Evolutionary conservation across 345 rosid species (phyloP).

Genomic region (Diplotaxis tenuifolia): DNA sequence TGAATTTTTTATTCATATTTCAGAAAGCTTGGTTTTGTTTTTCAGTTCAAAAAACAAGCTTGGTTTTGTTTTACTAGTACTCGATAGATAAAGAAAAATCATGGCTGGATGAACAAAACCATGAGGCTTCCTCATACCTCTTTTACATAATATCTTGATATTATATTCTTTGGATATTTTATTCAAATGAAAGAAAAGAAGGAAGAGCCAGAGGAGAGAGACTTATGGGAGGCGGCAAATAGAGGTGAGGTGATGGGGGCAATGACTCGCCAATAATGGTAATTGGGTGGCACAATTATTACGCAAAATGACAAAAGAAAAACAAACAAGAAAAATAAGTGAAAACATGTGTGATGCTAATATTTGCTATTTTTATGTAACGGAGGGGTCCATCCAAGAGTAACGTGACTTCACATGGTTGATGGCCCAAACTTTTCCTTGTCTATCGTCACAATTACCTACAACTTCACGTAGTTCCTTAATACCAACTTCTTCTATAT

Average conservation of each 20-base stretch:
- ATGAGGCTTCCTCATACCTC: conserved; percentile 2
- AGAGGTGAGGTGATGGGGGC: conserved; percentile 27
- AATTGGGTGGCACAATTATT: conserved; percentile 34
- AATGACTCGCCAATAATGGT: conserved; percentile 32
- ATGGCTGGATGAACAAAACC: no score
- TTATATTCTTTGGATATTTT: conserved; percentile 7
- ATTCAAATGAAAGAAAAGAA: neutral
- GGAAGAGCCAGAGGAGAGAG: neutral
- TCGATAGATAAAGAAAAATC: no score
- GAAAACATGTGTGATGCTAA: conserved; percentile 13
- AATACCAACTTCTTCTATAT: neutral
- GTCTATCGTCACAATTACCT: conserved; percentile 5
- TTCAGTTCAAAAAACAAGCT: no score
- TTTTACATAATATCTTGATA: conserved; percentile 4
- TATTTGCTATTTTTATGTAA: conserved; percentile 12
- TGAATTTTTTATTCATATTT: no score
- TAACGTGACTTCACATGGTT: conserved; percentile 37
- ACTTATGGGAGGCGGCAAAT: conserved; percentile 24
- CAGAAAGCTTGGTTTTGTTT: no score
- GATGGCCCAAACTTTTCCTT: conserved; percentile 16
- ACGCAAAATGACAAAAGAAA: conserved; percentile 32
- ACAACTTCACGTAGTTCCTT: neutral
- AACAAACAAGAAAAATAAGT: conserved; percentile 4
- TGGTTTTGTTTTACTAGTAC: no score
- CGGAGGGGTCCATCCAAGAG: conserved; percentile 28